Evolutionary conservation across 169 alveolate species (phyloP), one percentile per base, ranked within the genome.

Genomic region (Haemoproteus tartakovskyi): DNA sequence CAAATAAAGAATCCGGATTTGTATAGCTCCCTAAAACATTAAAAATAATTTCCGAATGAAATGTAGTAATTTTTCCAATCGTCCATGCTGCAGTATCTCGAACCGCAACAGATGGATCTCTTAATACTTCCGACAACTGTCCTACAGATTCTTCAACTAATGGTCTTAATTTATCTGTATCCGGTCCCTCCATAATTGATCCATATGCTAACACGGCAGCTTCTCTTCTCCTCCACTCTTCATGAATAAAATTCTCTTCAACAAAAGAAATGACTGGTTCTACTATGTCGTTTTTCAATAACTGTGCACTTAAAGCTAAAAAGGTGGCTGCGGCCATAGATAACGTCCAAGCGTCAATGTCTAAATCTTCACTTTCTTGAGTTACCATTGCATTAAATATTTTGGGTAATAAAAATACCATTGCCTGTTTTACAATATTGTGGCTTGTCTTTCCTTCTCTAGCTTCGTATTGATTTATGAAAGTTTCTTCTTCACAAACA

Each of bases 11-110:
- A 79, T 56, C 61, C 12, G 78, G 52, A 79, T 86, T 84, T 14
- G 80, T 84, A 52, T 88, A 88, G 36, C 86, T 40, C 0, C 95
- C 95, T 80, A 92, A 70, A 46, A 91, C 89, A 18, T 88, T 88
- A 40, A 87, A 79, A 21, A 92, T 90, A 37, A 87, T 92, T 19
- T 83, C 89, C 26, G 94, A 90, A 82, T 94, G 97, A 80, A 87
- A 91, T 29, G 90, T 90, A 12, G 95, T 96, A 18, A 93, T 92
- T 54, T 95, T 87, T 18, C 95, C 97, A 16, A 94, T 91, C 18
- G 97, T 91, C 97, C 97, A 94, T 26, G 97, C 97, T 0, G 95
- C 94, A n/a, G 96, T 94, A 89, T 94, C 97, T 33, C 94, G 88
- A 8, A 94, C 97, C 8, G 96, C 94, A 19, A 92, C 94, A n/a